Evolutionary conservation across 768 basidiomycete species (phyloP), one percentile per base, ranked within the genome.

Genomic region (Candolleomyces aberdarensis): DNA sequence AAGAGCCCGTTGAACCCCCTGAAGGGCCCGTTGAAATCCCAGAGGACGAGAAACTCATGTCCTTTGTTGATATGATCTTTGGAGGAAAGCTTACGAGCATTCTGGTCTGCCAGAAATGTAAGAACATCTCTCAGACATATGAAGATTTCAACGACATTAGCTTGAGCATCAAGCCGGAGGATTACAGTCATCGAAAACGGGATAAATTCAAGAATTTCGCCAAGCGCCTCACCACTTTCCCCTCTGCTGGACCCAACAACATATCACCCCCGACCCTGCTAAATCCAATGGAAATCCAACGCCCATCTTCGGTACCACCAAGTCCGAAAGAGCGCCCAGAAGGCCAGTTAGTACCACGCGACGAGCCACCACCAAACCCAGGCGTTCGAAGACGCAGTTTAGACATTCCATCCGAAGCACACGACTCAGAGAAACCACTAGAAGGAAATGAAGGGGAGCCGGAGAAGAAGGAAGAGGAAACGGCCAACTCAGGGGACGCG

Each of bases 81-180:
- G 91, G 92, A 36, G 96, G 96, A 5, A 84, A 86, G 67, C 80
- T 98, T 52, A 88, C 93, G 5, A 92, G 90, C 75, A 88, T 97
- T 69, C 88, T 98, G 53, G 90, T 98, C 3, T 98, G 96, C 72
- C 93, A 95, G 66, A 85, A 85, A 61, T 98, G 96, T 84, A 96
- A 96, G 72, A 86, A 92, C 67, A 85, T 97, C 54, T 96, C 94
- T 2, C 87, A 94, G 65, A 92, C 91, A 5, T 90, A 91, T 69
- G 96, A 98, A 72, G 93, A 94, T 69, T 98, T 97, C 72, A 89
- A 91, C 71, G 96, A 97, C 72, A 88, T 98, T 66, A 94, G 92
- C 56, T 77, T 98, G 39, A 91, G 89, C 72, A 89, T 96, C 72
- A 92, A 89, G 70, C 83, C 88, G 0, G 91, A 94, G 63, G 89